A percentile compares a stretch with the other conserved stretches of the same genome.
Evolutionary conservation across 805 yeast genomes (phyloP).

Genomic region (Nakazawaea wickerhamii): DNA sequence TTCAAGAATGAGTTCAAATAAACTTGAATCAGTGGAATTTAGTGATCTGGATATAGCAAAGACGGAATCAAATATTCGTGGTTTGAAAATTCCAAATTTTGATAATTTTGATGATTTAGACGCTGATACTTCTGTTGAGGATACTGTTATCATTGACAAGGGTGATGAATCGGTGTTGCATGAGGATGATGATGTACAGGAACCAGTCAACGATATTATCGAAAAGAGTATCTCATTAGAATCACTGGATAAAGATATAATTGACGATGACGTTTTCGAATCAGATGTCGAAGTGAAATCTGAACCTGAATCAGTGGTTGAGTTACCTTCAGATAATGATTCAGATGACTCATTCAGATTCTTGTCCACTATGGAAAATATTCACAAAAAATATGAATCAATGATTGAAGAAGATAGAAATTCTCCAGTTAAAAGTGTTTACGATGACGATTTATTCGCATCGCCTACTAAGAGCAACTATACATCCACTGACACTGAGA

Average conservation of each 20-base stretch:
- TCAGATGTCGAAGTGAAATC: slow-evolving; percentile 10
- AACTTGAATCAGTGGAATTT: slow-evolving; percentile 56
- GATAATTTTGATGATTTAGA: slow-evolving; percentile 32
- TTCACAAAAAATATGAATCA: slow-evolving; percentile 24
- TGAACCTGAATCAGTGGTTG: slow-evolving; percentile 2
- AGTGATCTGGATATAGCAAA: slow-evolving; percentile 60
- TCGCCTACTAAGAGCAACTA: background rate
- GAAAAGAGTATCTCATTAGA: background rate
- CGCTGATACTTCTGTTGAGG: slow-evolving; percentile 16
- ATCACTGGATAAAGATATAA: background rate
- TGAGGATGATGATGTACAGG: background rate
- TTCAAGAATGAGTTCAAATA: slow-evolving; percentile 53
- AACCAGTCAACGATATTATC: background rate
- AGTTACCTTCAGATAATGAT: background rate
- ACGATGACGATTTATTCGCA: background rate
- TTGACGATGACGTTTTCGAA: slow-evolving; percentile 6
- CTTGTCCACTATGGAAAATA: slow-evolving; percentile 17
- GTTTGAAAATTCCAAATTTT: slow-evolving; percentile 74
- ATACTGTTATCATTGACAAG: slow-evolving; percentile 3
- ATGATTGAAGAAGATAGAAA: slow-evolving; percentile 15
- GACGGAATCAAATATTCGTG: slow-evolving; percentile 65
- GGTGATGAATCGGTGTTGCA: slow-evolving; percentile 11
- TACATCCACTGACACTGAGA: background rate
- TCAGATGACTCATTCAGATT: slow-evolving; percentile 1
- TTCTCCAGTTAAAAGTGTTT: background rate